Conservation (phyloP, 1,284 basidiomycete genomes). For the Melampsora medusae region DNA sequence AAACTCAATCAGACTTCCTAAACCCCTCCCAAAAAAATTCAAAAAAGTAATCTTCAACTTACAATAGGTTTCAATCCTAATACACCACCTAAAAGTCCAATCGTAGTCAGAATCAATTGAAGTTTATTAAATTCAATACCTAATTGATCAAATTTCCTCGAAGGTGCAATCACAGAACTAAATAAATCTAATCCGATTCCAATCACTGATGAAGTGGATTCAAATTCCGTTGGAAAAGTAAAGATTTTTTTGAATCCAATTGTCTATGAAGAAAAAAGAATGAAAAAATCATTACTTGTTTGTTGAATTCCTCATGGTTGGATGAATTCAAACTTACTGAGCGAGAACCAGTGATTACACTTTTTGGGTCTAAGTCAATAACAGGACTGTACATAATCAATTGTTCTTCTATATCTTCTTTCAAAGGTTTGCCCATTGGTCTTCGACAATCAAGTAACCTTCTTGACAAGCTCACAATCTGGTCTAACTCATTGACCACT, state of each 20-base stretch:
- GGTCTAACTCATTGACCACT: conserved; percentile 75
- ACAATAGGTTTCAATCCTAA: conserved; percentile 62
- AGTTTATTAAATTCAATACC: conserved; percentile 87
- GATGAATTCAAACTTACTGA: conserved; percentile 60
- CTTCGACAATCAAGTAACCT: conserved; percentile 78
- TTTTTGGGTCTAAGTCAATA: conserved; percentile 69
- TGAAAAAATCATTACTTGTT: not conserved
- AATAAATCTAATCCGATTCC: conserved; percentile 84
- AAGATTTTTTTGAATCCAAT: conserved; percentile 66
- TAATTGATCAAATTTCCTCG: conserved; percentile 88
- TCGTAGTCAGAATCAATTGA: conserved; percentile 81
- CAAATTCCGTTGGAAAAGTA: conserved; percentile 77
- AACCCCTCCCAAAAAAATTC: not conserved
- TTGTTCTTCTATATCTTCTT: conserved; percentile 78
- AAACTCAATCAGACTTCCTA: conserved; percentile 7
- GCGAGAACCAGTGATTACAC: conserved; percentile 74
- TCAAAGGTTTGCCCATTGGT: conserved; percentile 70
- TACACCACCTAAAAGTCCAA: conserved; percentile 70
- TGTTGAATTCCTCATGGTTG: not conserved
- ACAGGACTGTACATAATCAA: conserved; percentile 80
- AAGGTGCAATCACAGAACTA: conserved; percentile 76
- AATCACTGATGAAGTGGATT: conserved; percentile 87
- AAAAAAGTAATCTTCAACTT: not conserved
- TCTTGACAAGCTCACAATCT: conserved; percentile 72
- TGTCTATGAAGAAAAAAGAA: conserved; percentile 58